A percentile compares a stretch with the other conserved stretches of the same genome.
Evolutionary conservation across 2,329 filamentous ascomycete genomes (phyloP).

Genomic region (Epichloe glyceriae): DNA sequence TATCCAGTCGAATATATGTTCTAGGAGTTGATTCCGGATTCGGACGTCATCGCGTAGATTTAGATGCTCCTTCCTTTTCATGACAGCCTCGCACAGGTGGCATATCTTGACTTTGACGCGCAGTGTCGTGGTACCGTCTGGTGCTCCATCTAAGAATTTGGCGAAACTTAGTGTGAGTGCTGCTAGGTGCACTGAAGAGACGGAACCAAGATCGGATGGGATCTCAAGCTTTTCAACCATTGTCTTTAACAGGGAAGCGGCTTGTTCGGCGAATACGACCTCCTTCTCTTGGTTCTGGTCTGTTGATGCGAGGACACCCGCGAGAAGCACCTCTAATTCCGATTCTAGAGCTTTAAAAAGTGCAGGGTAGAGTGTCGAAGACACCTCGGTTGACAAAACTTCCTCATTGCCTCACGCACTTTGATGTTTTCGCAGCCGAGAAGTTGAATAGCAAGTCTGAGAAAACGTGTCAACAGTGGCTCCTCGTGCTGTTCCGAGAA

Average conservation of each 20-base stretch:
- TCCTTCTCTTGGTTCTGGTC: constrained; percentile 45
- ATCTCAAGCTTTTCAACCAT: constrained; percentile 53
- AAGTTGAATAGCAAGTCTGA: constrained; percentile 51
- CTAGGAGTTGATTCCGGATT: constrained; percentile 54
- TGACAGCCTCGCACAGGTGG: constrained; percentile 52
- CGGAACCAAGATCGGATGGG: constrained; percentile 47
- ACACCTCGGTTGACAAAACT: constrained; percentile 52
- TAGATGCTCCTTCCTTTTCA: constrained; percentile 52
- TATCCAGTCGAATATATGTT: constrained; percentile 58
- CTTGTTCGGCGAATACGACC: constrained; percentile 54
- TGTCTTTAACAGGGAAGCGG: constrained; percentile 47
- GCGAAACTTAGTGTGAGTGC: constrained; percentile 52
- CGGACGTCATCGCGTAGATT: constrained; percentile 57
- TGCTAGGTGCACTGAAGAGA: constrained; percentile 51
- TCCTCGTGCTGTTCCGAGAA: constrained; percentile 48
- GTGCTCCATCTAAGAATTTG: constrained; percentile 48
- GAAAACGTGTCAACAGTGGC: constrained; percentile 44
- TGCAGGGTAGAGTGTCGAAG: constrained; percentile 45
- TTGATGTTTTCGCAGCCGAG: constrained; percentile 50
- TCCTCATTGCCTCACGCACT: constrained; percentile 56
- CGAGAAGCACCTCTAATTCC: constrained; percentile 50
- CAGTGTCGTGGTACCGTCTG: constrained; percentile 42
- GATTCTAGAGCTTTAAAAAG: constrained; percentile 53
- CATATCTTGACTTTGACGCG: constrained; percentile 58
- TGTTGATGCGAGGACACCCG: constrained; percentile 37